These are phyloP conservation scores for Chalciporus chontae DNA, from an alignment of 768 basidiomycete genomes.

Conservation along the genomic window DNA sequence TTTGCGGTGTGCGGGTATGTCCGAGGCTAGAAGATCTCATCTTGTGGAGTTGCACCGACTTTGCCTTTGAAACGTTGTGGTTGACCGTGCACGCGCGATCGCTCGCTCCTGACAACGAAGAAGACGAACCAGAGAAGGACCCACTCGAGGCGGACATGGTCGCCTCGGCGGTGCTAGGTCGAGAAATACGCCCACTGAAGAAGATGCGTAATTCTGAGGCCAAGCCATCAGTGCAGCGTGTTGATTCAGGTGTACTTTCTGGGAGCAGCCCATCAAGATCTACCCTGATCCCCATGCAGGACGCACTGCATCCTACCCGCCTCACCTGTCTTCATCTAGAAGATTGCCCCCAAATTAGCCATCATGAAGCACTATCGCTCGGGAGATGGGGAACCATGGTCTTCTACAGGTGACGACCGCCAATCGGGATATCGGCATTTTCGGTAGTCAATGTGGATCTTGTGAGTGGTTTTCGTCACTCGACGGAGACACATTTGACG, in stretches of 20 bases:
- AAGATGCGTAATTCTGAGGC: conserved; percentile 18
- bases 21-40: conserved; percentile 48
- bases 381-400: conserved; percentile 35
- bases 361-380: conserved; percentile 37
- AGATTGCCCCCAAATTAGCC: conserved; percentile 36
- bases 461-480: conserved; percentile 19
- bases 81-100: conserved; percentile 36
- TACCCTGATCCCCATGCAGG: conserved; percentile 36
- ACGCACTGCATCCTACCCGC: conserved; percentile 30
- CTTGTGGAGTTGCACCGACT: conserved; percentile 49
- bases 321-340: conserved; percentile 44
- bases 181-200: conserved; percentile 37
- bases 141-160: conserved; percentile 16
- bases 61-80: conserved; percentile 36
- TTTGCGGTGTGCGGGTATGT: conserved; percentile 44
- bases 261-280: conserved; percentile 25
- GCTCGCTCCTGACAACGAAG: conserved; percentile 10
- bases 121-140: conserved; percentile 13
- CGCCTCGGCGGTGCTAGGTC: conserved; percentile 25
- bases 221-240: conserved; percentile 10
- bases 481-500: conserved; percentile 8
- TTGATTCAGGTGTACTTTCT: conserved; percentile 9
- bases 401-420: conserved; percentile 13
- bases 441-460: conserved; percentile 14
- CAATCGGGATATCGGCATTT: conserved; percentile 3